A percentile compares a stretch with the other conserved stretches of the same genome.
phyloP scores from a whole-genome alignment of 202 grass and related monocot genomes.

The Dendrocalamus latiflorus region DNA sequence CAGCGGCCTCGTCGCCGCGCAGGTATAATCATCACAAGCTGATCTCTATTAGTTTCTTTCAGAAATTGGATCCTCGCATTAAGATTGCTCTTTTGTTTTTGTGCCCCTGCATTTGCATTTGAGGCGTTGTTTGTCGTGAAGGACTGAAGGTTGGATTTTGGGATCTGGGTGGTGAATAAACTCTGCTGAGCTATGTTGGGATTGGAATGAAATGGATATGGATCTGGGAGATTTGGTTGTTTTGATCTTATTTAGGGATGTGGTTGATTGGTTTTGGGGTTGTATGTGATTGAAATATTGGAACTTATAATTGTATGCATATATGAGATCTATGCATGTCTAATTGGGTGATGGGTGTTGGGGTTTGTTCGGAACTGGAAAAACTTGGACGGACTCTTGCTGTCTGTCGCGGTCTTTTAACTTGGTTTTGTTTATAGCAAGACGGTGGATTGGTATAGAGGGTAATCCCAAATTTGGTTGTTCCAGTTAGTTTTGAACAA shows the following conservation, averaged over 20 bases:
- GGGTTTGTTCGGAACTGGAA: not conserved
- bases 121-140: not conserved
- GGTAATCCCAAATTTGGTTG: not conserved
- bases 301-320: not conserved
- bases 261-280: not conserved
- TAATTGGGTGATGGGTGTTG: not conserved
- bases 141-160: not conserved
- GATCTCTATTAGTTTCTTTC: not conserved
- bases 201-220: not conserved
- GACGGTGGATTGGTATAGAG: not conserved
- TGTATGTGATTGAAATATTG: not conserved
- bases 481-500: not conserved
- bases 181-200: not conserved
- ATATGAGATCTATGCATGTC: not conserved
- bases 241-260: not conserved
- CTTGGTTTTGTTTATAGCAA: not conserved
- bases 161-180: not conserved
- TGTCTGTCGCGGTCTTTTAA: not conserved
- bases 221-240: slow-evolving; percentile 12
- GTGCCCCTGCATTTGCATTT: not conserved
- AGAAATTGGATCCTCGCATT: not conserved
- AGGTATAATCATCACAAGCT: slow-evolving; percentile 39
- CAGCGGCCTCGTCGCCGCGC: slow-evolving; percentile 81
- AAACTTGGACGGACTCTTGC: not conserved
- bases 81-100: not conserved